Conservation (phyloP, 2,329 filamentous ascomycete genomes). For the Eurotiales sp. region DNA sequence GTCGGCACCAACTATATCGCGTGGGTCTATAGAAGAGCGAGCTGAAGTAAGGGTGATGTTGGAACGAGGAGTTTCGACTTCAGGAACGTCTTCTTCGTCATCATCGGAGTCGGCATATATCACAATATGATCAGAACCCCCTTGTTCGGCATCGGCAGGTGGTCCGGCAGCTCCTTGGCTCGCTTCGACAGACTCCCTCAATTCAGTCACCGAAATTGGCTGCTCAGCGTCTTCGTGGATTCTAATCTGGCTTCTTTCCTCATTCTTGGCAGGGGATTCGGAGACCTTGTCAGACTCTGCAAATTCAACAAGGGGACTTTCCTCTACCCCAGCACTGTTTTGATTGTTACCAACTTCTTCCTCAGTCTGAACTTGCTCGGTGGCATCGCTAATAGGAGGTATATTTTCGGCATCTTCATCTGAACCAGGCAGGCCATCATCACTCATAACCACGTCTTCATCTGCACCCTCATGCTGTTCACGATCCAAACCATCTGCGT, state of each 20-base stretch:
- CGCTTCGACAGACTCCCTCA: background rate
- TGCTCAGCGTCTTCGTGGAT: background rate
- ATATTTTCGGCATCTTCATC: background rate
- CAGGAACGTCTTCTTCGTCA: background rate
- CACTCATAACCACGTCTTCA: slow-evolving; percentile 4
- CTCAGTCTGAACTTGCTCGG: background rate
- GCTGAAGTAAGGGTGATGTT: background rate
- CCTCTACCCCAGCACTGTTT: slow-evolving; percentile 6
- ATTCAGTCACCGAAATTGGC: background rate
- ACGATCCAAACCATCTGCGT: background rate
- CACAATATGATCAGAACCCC: background rate
- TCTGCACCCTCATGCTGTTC: background rate
- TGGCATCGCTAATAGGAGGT: background rate
- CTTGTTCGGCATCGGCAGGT: background rate
- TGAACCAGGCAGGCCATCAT: background rate
- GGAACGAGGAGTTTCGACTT: slow-evolving; percentile 1
- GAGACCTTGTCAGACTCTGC: background rate
- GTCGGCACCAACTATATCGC: background rate
- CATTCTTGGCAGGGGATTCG: background rate
- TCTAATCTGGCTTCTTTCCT: background rate
- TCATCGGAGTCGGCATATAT: slow-evolving; percentile 2
- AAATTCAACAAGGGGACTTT: background rate
- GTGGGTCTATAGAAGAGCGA: slow-evolving; percentile 2
- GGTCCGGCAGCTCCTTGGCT: background rate
- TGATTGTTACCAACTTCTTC: background rate